phyloP scores from a whole-genome alignment of 345 rosid species.

The Populus alba region DNA sequence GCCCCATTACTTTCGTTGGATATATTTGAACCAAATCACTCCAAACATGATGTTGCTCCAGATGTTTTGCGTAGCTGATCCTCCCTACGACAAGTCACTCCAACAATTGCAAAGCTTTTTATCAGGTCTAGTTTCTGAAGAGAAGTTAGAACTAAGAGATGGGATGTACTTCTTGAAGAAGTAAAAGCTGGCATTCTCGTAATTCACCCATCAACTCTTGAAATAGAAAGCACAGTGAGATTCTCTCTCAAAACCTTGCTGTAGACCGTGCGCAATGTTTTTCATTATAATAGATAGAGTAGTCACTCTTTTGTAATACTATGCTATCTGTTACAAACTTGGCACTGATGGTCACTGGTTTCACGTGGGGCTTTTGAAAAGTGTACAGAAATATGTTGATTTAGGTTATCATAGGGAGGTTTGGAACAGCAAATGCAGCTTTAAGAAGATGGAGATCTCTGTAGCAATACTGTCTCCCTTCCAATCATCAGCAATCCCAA shows the following conservation, averaged over 20 bases:
- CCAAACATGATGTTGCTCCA: slow-evolving; percentile 26
- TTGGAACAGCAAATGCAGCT: not conserved
- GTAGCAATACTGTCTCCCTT: not conserved
- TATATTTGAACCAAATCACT: not conserved
- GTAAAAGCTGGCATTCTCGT: slow-evolving; percentile 28
- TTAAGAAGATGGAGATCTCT: not conserved
- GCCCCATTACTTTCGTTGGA: not conserved
- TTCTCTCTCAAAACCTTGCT: not conserved
- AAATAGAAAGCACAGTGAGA: slow-evolving; percentile 5
- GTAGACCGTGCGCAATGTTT: not conserved
- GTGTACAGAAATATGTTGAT: not conserved
- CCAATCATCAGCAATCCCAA: not conserved
- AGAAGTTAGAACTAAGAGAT: slow-evolving; percentile 80
- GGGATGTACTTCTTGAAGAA: slow-evolving; percentile 79
- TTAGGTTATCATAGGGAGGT: not conserved
- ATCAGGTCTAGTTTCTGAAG: slow-evolving; percentile 75
- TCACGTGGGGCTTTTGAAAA: not conserved
- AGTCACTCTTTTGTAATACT: not conserved
- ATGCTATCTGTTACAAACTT: not conserved
- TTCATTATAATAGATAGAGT: not conserved
- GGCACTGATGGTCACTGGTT: not conserved
- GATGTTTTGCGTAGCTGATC: slow-evolving; percentile 96
- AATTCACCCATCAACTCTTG: not conserved
- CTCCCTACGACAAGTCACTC: slow-evolving; percentile 82
- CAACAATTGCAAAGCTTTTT: slow-evolving; percentile 94